These are phyloP conservation scores for Saccharomycopsis amapae DNA, from an alignment of 805 yeast species.

Conservation along the genomic window DNA sequence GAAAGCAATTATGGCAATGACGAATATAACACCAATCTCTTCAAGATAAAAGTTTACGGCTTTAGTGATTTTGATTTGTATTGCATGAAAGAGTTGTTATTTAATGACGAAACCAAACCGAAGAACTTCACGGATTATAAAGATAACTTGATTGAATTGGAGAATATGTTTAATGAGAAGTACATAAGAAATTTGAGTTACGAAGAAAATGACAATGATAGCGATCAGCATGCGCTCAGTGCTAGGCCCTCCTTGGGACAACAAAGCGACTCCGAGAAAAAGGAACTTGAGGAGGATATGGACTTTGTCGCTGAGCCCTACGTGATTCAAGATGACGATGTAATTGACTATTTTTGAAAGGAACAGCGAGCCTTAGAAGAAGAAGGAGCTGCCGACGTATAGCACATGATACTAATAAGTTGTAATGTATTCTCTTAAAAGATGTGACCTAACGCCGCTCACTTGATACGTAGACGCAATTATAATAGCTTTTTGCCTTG, in stretches of 20 bases:
- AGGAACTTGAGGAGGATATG: too few species aligned
- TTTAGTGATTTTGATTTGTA: constrained; percentile 21
- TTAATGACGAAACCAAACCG: not conserved
- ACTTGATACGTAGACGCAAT: too few species aligned
- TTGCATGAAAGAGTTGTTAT: constrained; percentile 18
- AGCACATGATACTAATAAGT: too few species aligned
- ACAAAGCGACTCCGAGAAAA: too few species aligned
- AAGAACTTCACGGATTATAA: not conserved
- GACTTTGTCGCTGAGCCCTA: too few species aligned
- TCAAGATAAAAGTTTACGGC: constrained; percentile 18
- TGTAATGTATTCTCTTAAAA: too few species aligned
- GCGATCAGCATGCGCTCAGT: not conserved
- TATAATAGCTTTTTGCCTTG: too few species aligned
- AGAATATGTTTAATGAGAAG: constrained; percentile 14
- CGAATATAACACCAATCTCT: constrained; percentile 16
- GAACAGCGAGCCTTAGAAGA: too few species aligned
- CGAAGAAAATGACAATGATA: not conserved
- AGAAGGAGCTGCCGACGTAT: too few species aligned
- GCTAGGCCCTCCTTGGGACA: too few species aligned
- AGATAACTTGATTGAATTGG: constrained; percentile 8
- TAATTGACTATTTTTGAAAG: not conserved
- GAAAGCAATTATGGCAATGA: constrained; percentile 22
- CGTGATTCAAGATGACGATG: not conserved
- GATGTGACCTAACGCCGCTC: too few species aligned
- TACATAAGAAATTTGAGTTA: constrained; percentile 11